Percentiles rank a stretch among this genome's conserved stretches.
Conservation (phyloP, 495 filamentous ascomycete species). For the Chlorociboria aeruginascens region DNA sequence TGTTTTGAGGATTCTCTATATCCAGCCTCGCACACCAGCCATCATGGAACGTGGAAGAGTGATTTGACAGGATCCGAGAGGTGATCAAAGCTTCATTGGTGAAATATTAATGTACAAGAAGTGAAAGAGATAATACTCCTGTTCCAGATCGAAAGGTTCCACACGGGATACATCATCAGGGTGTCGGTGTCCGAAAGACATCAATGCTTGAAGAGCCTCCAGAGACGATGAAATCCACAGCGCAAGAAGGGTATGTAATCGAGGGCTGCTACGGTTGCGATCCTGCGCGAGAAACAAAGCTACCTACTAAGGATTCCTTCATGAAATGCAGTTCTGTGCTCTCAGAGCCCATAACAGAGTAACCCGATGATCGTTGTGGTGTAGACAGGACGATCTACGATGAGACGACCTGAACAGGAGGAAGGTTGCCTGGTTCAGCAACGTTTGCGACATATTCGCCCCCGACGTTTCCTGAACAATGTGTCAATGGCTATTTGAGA, state of each 20-base stretch:
- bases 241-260: slow-evolving; percentile 2
- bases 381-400: neutral
- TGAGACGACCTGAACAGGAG: neutral
- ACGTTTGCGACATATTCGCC: slow-evolving; percentile 12
- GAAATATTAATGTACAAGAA: slow-evolving; percentile 14
- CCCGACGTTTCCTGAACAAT: slow-evolving; percentile 4
- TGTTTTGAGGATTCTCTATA: neutral
- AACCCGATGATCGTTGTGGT: neutral
- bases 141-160: slow-evolving; percentile 1
- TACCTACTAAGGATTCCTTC: slow-evolving; percentile 12
- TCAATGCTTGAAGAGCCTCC: slow-evolving; percentile 7
- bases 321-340: slow-evolving; percentile 8
- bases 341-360: slow-evolving; percentile 7
- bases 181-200: neutral
- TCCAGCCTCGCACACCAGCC: neutral
- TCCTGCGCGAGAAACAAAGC: slow-evolving; percentile 8
- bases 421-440: neutral
- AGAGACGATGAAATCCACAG: neutral
- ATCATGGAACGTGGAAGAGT: neutral
- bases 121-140: neutral
- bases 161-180: too few species aligned
- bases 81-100: neutral
- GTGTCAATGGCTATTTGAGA: too few species aligned
- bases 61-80: too few species aligned
- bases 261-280: slow-evolving; percentile 2